Percentiles rank a stretch among this genome's conserved stretches.
Conservation (phyloP, 805 yeast genomes). For the Candida sithepensis region DNA sequence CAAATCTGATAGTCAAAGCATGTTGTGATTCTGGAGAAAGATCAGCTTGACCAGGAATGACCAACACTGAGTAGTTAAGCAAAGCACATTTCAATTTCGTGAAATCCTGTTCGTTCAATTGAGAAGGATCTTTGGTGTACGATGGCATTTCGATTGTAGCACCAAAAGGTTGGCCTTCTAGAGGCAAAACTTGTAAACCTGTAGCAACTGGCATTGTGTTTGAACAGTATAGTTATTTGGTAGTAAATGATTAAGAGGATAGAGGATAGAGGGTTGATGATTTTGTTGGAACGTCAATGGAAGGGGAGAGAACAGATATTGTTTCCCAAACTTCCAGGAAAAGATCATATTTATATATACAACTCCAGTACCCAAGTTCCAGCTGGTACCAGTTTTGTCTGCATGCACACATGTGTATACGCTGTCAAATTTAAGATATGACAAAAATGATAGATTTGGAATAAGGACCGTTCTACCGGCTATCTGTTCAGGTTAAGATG, state of each 20-base stretch:
- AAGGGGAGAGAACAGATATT: too few species aligned
- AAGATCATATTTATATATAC: too few species aligned
- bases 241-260: neutral
- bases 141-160: slow-evolving; percentile 63
- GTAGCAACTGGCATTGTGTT: slow-evolving; percentile 20
- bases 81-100: slow-evolving; percentile 58
- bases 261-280: too few species aligned
- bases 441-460: too few species aligned
- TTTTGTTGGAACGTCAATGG: too few species aligned
- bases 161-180: slow-evolving; percentile 57
- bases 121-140: slow-evolving; percentile 71
- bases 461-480: too few species aligned
- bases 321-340: too few species aligned
- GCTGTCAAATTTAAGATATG: too few species aligned
- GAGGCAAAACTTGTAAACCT: slow-evolving; percentile 40
- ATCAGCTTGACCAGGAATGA: slow-evolving; percentile 68
- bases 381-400: too few species aligned
- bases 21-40: slow-evolving; percentile 75
- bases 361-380: too few species aligned
- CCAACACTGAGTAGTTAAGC: slow-evolving; percentile 64
- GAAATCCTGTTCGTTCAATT: slow-evolving; percentile 64
- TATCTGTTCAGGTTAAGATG: too few species aligned
- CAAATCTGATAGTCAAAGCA: slow-evolving; percentile 70
- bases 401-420: too few species aligned
- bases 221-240: neutral